These are phyloP conservation scores for Penicillium malachiteum DNA, from an alignment of 495 filamentous ascomycete species.

Conservation along the genomic window DNA sequence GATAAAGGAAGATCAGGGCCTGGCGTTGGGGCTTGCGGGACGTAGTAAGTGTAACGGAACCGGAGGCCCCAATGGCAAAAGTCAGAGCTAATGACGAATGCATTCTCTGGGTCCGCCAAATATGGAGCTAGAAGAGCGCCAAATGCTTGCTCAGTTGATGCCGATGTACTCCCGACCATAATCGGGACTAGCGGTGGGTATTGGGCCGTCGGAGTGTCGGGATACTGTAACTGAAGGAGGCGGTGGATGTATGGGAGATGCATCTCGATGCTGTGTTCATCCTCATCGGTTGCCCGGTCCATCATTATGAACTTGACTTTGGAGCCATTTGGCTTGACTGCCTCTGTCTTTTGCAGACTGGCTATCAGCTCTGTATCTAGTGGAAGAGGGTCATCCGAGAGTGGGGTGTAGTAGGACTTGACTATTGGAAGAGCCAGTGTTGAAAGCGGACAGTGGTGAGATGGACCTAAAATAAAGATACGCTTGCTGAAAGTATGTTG, in stretches of 20 bases:
- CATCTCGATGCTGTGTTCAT: constrained; percentile 96
- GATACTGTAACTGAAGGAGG: constrained; percentile 52
- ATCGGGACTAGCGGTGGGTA: constrained; percentile 83
- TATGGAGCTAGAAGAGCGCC: constrained; percentile 76
- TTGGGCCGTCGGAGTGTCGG: constrained; percentile 34
- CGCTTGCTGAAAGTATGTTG: constrained; percentile 59
- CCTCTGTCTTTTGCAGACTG: constrained; percentile 55
- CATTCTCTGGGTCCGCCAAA: constrained; percentile 69
- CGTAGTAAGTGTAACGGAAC: constrained; percentile 85
- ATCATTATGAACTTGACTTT: constrained; percentile 69
- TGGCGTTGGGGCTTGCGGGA: constrained; percentile 47
- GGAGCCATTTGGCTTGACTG: constrained; percentile 30
- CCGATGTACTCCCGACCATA: constrained; percentile 75
- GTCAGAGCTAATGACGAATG: constrained; percentile 88
- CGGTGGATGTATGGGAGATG: constrained; percentile 94
- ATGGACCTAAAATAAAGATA: constrained; percentile 91
- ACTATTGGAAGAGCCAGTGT: constrained; percentile 76
- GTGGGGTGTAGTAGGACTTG: constrained; percentile 76
- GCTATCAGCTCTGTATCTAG: constrained; percentile 69
- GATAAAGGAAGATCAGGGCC: constrained; percentile 44
- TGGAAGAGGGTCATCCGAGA: constrained; percentile 70
- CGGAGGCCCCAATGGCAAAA: constrained; percentile 95
- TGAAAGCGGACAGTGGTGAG: constrained; percentile 80
- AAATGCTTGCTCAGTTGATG: constrained; percentile 63
- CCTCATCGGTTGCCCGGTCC: constrained; percentile 66